Base-by-base conservation (phyloP, 495 filamentous ascomycete genomes). In the Penicillium arizonense region DNA sequence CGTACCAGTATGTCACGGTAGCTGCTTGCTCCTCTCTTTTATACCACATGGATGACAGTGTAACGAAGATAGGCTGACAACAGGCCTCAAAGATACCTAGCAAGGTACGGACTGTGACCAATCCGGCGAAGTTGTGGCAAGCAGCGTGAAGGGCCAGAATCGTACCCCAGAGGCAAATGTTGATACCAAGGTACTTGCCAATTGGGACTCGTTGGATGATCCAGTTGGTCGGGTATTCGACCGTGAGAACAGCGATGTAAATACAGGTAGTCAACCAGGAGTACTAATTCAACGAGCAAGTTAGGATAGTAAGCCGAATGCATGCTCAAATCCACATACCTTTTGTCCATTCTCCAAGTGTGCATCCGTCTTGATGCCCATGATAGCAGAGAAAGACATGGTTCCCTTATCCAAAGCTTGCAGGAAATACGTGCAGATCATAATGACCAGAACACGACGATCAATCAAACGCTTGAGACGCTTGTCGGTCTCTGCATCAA, bases 391-490 rank as follows among this genome's bases (percentile, higher is more conserved):
- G 59, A 87, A 88, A 3, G 80, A 82, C 72, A 89, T 62, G 1
- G 84, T 87, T 8, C 85, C 85, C 67, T 89, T 88, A 57, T 87
- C 84, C 28, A 89, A 74, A n/a, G 86, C 83, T 47, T 89, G 87
- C 3, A 88, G 65, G 58, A 89, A 89, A 64, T 89, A 89, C 1
- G 72, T 75, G 33, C 50, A 44, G 36, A 75, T 69, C 71, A 76
- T 74, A 37, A 79, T 65, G 0, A 80, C 74, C 64, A 84, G 70
- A 16, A 85, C 55, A 42, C 78, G 74, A 18, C 67, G 63, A 52
- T 84, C 82, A 39, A 84, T 85, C 70, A 83, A 77, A 11, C 63
- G 62, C 37, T 79, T 63, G 18, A 76, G 65, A 3, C 81, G 73
- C 33, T 65, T 73, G 55, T 80, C 79, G 26, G 82, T 81, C 32